phyloP scores from a whole-genome alignment of 768 basidiomycete species.

The Ephemerocybe angulata region DNA sequence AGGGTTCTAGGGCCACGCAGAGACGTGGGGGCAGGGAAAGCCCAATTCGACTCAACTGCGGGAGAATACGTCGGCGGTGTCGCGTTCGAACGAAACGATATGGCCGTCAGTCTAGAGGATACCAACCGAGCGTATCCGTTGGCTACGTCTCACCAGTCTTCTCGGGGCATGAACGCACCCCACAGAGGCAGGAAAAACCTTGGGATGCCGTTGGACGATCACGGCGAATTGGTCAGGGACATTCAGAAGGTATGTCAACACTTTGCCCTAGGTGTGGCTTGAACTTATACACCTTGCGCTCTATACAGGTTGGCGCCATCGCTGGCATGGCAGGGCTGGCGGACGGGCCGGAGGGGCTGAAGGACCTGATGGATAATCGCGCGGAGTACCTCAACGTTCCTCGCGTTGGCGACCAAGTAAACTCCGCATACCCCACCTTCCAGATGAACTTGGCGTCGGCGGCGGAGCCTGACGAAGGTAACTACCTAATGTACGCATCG shows the following conservation, averaged over 20 bases:
- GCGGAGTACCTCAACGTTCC: not conserved
- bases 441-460: not conserved
- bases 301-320: not conserved
- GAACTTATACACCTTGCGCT: not conserved
- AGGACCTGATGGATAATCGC: not conserved
- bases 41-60: not conserved
- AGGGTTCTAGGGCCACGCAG: not conserved
- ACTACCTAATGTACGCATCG: not conserved
- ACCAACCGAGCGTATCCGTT: not conserved
- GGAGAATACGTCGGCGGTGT: not conserved
- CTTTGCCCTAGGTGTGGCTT: not conserved
- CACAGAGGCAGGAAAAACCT: not conserved
- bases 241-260: not conserved
- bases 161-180: not conserved
- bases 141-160: not conserved
- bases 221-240: not conserved
- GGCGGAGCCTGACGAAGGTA: not conserved
- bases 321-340: not conserved
- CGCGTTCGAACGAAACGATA: not conserved
- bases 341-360: not conserved
- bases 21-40: not conserved
- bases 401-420: not conserved
- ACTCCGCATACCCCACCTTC: not conserved
- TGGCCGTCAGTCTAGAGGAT: not conserved
- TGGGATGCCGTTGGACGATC: not conserved